Base-by-base conservation (phyloP, 108 stramenopile genomes). In the Aurantiochytrium sp. region DNA sequence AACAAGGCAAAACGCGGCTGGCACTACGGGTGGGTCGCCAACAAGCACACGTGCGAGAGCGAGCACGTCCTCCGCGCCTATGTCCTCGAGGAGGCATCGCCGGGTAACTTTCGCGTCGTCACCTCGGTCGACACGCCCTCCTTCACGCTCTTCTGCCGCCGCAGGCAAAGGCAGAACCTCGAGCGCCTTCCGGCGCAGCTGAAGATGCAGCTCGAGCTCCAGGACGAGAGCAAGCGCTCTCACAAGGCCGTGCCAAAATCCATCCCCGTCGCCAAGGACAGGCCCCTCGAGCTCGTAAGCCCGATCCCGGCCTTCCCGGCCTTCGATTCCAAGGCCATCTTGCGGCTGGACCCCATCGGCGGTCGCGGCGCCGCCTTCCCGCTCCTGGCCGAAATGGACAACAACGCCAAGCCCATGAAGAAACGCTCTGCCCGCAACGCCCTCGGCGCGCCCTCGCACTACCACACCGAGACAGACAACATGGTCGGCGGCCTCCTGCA, bases 21-120 rank as follows among this genome's bases (percentile, higher is more conserved):
- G 73, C 73, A 81, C 73, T 81, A 81, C 45, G 39, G 42, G 6
- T 81, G 73, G 73, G 73, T 81, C 45, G 73, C 73, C 39, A 81
- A 81, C 73, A 81, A 81, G 73, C 73, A 81, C 4, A 81, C 73
- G n/a, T 81, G 73, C 73, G 73, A 81, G 27, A 81, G 73, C 30
- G 73, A 81, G 30, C 73, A 81, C 24, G 73, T 81, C 12, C 73
- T 81, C 45, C 73, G 45, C n/a, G 73, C 73, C 39, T 81, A 81
- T 24, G 45, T 81, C 39, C 45, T 81, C 24, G 73, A 81, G 24
- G 73, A 48, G n/a, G 42, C 32, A 6, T 48, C 73, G 6, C 8
- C 39, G 50, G 45, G 45, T 1, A 48, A 48, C 42, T 48, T 81
- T 81, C 39, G 45, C n/a, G 73, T 81, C 73, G 24, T 81, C 39